Percentiles rank a stretch among this genome's conserved stretches.
Conservation (phyloP, 371 early-diverging fungal genomes). For the Phascolomyces articulosus region DNA sequence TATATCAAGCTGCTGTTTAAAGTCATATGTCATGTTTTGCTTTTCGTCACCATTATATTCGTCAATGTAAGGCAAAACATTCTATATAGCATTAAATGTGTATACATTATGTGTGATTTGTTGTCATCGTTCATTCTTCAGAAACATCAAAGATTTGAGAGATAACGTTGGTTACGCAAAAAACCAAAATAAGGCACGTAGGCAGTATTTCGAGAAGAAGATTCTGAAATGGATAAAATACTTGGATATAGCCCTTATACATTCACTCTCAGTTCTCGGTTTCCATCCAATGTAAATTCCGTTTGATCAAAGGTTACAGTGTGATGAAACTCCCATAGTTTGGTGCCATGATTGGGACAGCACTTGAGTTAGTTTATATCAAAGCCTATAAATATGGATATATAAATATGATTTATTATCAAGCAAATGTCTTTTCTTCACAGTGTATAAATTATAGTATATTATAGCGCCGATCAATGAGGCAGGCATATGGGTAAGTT, state of each 20-base stretch:
- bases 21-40: constrained; percentile 7
- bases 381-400: constrained; percentile 15
- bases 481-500: constrained; percentile 15
- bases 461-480: not conserved
- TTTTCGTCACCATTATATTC: constrained; percentile 2
- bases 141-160: constrained; percentile 19
- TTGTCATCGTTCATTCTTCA: not conserved
- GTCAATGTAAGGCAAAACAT: constrained; percentile 19
- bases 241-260: constrained; percentile 17
- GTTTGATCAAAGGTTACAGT: constrained; percentile 12
- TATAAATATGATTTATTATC: no score
- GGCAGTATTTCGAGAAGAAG: not conserved
- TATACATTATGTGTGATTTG: no score
- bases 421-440: no score
- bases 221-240: not conserved
- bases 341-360: constrained; percentile 15
- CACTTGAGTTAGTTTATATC: constrained; percentile 5
- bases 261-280: not conserved
- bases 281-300: not conserved
- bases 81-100: not conserved
- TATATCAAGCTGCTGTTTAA: not conserved
- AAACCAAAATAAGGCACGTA: constrained; percentile 23
- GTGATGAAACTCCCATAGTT: not conserved
- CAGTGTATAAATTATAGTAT: no score
- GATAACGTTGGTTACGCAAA: constrained; percentile 15